Evolutionary conservation across 805 yeast genomes (phyloP), one percentile per base, ranked within the genome.

Genomic region (Candida chilensis): DNA sequence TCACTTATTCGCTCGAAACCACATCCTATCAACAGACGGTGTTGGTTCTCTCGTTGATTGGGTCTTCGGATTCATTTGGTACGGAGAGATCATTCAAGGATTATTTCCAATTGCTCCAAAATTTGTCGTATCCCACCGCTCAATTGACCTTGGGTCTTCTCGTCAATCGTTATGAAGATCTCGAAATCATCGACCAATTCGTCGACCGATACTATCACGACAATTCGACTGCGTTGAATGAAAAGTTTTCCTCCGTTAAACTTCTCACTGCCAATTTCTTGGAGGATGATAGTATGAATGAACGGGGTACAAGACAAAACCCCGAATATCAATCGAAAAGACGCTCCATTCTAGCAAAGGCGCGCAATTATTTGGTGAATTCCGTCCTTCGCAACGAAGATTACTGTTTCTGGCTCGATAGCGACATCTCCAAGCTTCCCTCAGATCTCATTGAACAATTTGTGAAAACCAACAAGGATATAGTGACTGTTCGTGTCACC

Each of bases 111-210:
- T 6, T 26, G n/a, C 6, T 26, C 7, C 18, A 6, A 9, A 17
- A 16, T 26, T 7, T 17, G 6, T 15, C 17, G 16, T 26, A 26
- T n/a, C 28, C 28, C 7, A 26, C 13, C 6, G 28, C 12, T 13
- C 12, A 13, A 10, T 11, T 26, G 6, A 48, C 48, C 20, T 35
- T 54, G 10, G 61, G 60, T 3, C 38, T 61, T 4, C 41, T 55
- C 24, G 44, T 59, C 12, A 61, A 57, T n/a, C 42, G 51, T 8
- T 32, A 34, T 7, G 39, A 34, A 4, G 60, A 58, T 32, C 54
- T 44, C 31, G 24, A 32, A n/a, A 29, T 17, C 8, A 42, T 56
- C 11, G 35, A 39, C 4, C 21, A 28, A 2, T 47, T 29, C 27
- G 40, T 58, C 30, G 41, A 39, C 3, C 18, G 30, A 3, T 35